Evolutionary conservation across 495 filamentous ascomycete genomes (phyloP).

Genomic region (Platismatia glauca): DNA sequence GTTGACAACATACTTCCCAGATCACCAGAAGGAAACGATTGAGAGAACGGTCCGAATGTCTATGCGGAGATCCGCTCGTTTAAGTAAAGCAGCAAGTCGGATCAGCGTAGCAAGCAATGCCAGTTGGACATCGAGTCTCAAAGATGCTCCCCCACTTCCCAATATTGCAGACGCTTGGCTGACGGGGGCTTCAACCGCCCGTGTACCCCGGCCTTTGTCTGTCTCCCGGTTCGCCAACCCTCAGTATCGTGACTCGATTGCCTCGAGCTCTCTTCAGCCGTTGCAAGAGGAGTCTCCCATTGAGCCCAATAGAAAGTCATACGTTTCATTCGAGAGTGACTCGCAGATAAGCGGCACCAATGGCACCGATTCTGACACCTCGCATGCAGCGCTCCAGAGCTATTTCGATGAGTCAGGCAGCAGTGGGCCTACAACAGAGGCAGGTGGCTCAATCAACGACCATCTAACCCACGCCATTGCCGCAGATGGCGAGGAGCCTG

Average conservation of each 20-base stretch:
- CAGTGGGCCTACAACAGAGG: slow-evolving; percentile 52
- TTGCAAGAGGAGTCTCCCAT: slow-evolving; percentile 86
- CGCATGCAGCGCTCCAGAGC: slow-evolving; percentile 54
- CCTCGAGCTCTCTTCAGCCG: slow-evolving; percentile 77
- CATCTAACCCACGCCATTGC: slow-evolving; percentile 51
- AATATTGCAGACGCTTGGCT: slow-evolving; percentile 93
- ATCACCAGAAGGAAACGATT: slow-evolving; percentile 84
- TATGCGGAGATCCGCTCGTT: slow-evolving; percentile 74
- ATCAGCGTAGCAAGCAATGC: slow-evolving; percentile 89
- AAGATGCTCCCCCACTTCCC: slow-evolving; percentile 86
- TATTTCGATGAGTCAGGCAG: slow-evolving; percentile 79
- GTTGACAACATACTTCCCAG: slow-evolving; percentile 92
- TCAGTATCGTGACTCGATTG: slow-evolving; percentile 75
- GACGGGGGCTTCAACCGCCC: slow-evolving; percentile 37
- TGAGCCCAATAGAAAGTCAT: slow-evolving; percentile 88
- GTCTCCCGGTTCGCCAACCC: slow-evolving; percentile 51
- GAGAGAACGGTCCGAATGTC: slow-evolving; percentile 89
- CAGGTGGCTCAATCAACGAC: slow-evolving; percentile 60
- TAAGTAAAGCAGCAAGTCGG: slow-evolving; percentile 85
- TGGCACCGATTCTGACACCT: slow-evolving; percentile 61
- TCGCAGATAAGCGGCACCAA: slow-evolving; percentile 50
- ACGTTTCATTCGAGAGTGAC: slow-evolving; percentile 86
- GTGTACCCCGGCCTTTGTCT: slow-evolving; percentile 51
- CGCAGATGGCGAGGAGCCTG: slow-evolving; percentile 79
- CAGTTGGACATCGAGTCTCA: slow-evolving; percentile 83